These are phyloP conservation scores for Haplosporangium gracile DNA, from an alignment of 192 early-diverging fungal species.

Conservation along the genomic window DNA sequence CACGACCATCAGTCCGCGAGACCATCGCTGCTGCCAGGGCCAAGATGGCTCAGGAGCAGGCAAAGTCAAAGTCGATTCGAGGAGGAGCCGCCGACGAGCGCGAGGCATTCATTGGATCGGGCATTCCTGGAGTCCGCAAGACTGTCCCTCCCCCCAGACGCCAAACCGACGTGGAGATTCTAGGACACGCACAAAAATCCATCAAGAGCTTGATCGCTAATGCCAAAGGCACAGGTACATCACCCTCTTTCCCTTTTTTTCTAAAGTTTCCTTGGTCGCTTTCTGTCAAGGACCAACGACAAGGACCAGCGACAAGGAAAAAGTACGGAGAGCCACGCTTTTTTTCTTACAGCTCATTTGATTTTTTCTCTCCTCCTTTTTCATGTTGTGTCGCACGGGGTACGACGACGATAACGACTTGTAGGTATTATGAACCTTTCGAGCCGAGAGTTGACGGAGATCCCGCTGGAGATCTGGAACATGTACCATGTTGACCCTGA, in stretches of 20 bases:
- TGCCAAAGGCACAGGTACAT: constrained; percentile 48
- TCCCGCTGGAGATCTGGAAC: constrained; percentile 66
- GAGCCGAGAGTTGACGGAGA: constrained; percentile 58
- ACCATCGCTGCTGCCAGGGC: constrained; percentile 50
- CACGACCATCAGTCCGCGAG: constrained; percentile 50
- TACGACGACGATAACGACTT: neutral
- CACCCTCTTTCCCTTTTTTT: neutral
- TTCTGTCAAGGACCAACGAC: neutral
- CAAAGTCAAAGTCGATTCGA: constrained; percentile 39
- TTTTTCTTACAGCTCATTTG: neutral
- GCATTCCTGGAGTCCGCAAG: constrained; percentile 38
- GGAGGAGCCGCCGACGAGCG: constrained; percentile 42
- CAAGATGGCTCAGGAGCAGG: constrained; percentile 32
- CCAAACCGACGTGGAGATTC: constrained; percentile 49
- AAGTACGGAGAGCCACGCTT: neutral
- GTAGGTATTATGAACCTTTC: constrained; percentile 65
- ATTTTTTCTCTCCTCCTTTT: neutral
- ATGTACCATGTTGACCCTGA: constrained; percentile 71
- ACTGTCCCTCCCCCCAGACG: constrained; percentile 20
- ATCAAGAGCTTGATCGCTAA: constrained; percentile 56
- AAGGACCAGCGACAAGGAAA: neutral
- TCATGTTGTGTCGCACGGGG: neutral
- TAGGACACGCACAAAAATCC: constrained; percentile 54
- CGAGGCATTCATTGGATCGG: constrained; percentile 43
- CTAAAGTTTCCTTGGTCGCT: neutral